phyloP scores from a whole-genome alignment of 2,329 filamentous ascomycete species.

The Cladobotryum protrusum region DNA sequence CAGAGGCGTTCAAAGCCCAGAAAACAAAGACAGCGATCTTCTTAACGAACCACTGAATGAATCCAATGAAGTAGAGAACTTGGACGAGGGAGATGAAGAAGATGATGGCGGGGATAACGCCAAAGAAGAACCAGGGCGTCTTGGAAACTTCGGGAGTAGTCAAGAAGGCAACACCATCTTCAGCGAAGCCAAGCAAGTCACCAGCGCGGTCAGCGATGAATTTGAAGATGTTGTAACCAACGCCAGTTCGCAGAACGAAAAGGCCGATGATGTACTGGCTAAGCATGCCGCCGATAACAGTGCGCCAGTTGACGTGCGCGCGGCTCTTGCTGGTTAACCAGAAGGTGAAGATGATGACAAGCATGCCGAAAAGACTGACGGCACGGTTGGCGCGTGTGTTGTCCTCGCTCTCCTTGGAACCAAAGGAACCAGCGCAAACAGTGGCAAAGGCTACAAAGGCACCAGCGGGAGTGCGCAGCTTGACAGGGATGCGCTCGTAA shows the following conservation, averaged over 20 bases:
- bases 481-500: slow-evolving; percentile 59
- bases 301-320: slow-evolving; percentile 61
- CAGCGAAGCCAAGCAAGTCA: slow-evolving; percentile 68
- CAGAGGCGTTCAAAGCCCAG: slow-evolving; percentile 80
- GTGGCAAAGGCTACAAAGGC: slow-evolving; percentile 60
- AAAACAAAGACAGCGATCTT: slow-evolving; percentile 91
- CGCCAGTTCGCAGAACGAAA: slow-evolving; percentile 76
- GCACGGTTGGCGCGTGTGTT: slow-evolving; percentile 78
- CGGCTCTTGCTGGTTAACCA: slow-evolving; percentile 67
- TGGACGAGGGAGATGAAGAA: slow-evolving; percentile 95
- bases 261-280: slow-evolving; percentile 82
- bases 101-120: slow-evolving; percentile 84
- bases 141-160: slow-evolving; percentile 36
- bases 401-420: slow-evolving; percentile 60
- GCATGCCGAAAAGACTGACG: slow-evolving; percentile 71
- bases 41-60: slow-evolving; percentile 82
- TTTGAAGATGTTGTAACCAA: slow-evolving; percentile 84
- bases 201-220: slow-evolving; percentile 75
- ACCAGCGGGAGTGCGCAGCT: slow-evolving; percentile 56
- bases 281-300: slow-evolving; percentile 83
- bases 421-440: slow-evolving; percentile 74
- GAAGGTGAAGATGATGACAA: slow-evolving; percentile 62
- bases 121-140: slow-evolving; percentile 63
- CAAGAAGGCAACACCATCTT: slow-evolving; percentile 67
- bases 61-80: slow-evolving; percentile 71